Conservation (phyloP, 164 flowering plant species). For the Euptelea pleiosperma region DNA sequence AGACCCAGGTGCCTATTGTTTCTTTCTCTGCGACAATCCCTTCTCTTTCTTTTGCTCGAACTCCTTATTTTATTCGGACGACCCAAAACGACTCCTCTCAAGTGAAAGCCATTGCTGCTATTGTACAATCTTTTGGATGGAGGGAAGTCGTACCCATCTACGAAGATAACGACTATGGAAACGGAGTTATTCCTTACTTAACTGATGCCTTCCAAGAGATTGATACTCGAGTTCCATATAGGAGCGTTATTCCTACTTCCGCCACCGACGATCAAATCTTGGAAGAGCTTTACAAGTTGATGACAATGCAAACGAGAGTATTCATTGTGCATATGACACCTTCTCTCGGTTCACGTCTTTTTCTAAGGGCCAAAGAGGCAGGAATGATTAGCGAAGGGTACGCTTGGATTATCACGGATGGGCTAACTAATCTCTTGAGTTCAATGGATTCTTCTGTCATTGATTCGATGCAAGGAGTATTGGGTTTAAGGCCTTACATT, state of each 20-base stretch:
- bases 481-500: slow-evolving; percentile 23
- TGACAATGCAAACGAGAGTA: slow-evolving; percentile 21
- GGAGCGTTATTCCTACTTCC: slow-evolving; percentile 11
- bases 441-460: slow-evolving; percentile 16
- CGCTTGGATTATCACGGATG: slow-evolving; percentile 26
- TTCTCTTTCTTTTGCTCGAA: slow-evolving; percentile 5
- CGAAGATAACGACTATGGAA: slow-evolving; percentile 23
- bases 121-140: slow-evolving; percentile 19
- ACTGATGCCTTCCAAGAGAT: slow-evolving; percentile 18
- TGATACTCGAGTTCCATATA: not conserved
- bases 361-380: slow-evolving; percentile 5
- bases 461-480: slow-evolving; percentile 27
- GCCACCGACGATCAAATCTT: slow-evolving; percentile 13
- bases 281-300: slow-evolving; percentile 15
- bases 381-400: slow-evolving; percentile 28
- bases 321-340: slow-evolving; percentile 24
- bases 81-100: slow-evolving; percentile 23
- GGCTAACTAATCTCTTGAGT: slow-evolving; percentile 8
- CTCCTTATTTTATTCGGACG: slow-evolving; percentile 20
- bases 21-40: slow-evolving; percentile 21
- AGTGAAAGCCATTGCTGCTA: slow-evolving; percentile 21
- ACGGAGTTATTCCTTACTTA: slow-evolving; percentile 19
- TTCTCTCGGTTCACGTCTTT: slow-evolving; percentile 11
- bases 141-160: slow-evolving; percentile 16
- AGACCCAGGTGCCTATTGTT: slow-evolving; percentile 19